Conservation (phyloP, 2,329 filamentous ascomycete genomes). For the Alternaria triticimaculans region DNA sequence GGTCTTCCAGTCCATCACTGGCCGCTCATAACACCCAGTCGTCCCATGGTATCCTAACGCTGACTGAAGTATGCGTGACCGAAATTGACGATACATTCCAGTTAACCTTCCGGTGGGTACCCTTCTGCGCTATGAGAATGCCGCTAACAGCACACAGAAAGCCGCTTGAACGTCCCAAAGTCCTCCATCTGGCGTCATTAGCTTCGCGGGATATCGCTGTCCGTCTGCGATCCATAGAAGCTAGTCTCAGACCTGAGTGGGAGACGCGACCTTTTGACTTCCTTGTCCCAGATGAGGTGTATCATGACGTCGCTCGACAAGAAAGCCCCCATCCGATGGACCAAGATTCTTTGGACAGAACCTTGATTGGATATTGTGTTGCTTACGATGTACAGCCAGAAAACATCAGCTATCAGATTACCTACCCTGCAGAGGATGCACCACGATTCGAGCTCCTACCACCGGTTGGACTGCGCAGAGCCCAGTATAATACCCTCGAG, state of each 20-base stretch:
- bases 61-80: slow-evolving; percentile 66
- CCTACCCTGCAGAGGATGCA: slow-evolving; percentile 63
- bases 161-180: slow-evolving; percentile 62
- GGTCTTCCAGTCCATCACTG: slow-evolving; percentile 62
- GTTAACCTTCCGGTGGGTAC: slow-evolving; percentile 64
- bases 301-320: slow-evolving; percentile 43
- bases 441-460: slow-evolving; percentile 70
- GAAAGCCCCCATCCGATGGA: slow-evolving; percentile 62
- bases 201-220: slow-evolving; percentile 70
- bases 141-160: slow-evolving; percentile 45
- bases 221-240: slow-evolving; percentile 66
- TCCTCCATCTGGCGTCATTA: slow-evolving; percentile 68
- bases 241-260: slow-evolving; percentile 71
- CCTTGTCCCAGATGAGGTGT: slow-evolving; percentile 61
- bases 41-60: slow-evolving; percentile 68
- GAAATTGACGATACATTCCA: slow-evolving; percentile 71
- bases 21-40: slow-evolving; percentile 57
- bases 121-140: not conserved
- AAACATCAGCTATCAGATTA: slow-evolving; percentile 60
- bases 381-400: slow-evolving; percentile 72
- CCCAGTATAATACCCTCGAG: slow-evolving; percentile 66
- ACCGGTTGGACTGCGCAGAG: slow-evolving; percentile 58
- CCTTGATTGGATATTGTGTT: slow-evolving; percentile 72
- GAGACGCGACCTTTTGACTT: slow-evolving; percentile 68
- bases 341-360: slow-evolving; percentile 67